These are phyloP conservation scores for Closterium sp. DNA, from an alignment of 139 green algal genomes.

Conservation along the genomic window DNA sequence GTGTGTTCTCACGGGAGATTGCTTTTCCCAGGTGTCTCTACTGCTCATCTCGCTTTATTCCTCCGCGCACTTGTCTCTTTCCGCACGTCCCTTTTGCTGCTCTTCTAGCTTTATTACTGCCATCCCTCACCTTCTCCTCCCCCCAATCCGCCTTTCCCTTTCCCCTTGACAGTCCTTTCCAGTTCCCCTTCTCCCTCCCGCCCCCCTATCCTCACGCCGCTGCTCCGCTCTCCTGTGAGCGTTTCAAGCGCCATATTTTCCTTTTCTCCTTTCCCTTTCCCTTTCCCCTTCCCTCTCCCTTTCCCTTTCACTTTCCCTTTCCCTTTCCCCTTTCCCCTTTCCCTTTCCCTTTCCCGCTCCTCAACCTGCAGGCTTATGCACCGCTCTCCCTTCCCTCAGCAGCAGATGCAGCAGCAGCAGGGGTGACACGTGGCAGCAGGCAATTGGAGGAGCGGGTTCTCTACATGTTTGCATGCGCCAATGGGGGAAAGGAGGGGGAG, in stretches of 20 bases:
- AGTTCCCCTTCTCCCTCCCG: no score
- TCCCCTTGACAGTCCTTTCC: no score
- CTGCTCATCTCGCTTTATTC: no score
- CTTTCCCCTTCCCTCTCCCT: background rate
- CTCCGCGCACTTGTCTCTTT: no score
- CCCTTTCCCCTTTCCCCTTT: background rate
- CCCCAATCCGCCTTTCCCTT: background rate
- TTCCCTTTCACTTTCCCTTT: background rate
- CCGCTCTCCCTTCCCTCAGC: background rate
- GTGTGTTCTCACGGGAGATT: no score
- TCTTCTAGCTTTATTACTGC: no score
- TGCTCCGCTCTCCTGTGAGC: no score
- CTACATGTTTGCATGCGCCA: background rate
- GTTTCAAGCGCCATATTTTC: no score
- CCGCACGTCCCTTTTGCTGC: no score
- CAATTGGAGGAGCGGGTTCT: background rate
- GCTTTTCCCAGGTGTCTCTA: no score
- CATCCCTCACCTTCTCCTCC: background rate
- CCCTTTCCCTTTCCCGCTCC: background rate
- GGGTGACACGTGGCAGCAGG: background rate
- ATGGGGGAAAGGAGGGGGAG: background rate
- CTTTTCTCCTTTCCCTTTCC: background rate
- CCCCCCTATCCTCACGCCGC: no score
- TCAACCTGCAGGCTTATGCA: background rate
- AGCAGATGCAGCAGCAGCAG: background rate